A percentile compares a stretch with the other conserved stretches of the same genome.
Evolutionary conservation across 2,329 filamentous ascomycete genomes (phyloP).

Genomic region (Torrubiella hemipterigena): DNA sequence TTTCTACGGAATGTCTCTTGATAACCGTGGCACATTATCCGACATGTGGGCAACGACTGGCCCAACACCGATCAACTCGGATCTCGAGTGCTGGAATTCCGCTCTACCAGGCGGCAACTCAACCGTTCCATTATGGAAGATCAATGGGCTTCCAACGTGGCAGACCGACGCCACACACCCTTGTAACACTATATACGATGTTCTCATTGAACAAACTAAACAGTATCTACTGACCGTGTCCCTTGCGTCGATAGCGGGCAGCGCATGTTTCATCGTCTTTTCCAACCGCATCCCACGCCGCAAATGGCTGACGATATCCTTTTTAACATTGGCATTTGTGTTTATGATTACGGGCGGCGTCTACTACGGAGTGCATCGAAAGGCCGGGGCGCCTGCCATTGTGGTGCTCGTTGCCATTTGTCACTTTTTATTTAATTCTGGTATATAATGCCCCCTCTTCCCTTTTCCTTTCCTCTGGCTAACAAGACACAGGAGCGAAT

Average conservation of each 20-base stretch:
- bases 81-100: conserved; percentile 35
- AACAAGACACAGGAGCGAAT: conserved; percentile 35
- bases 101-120: conserved; percentile 28
- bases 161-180: conserved; percentile 35
- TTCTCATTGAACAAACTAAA: conserved; percentile 37
- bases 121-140: conserved; percentile 27
- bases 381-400: conserved; percentile 28
- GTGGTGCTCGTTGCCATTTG: conserved; percentile 39
- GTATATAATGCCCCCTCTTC: conserved; percentile 16
- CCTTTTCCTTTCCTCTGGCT: conserved; percentile 7
- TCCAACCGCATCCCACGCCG: conserved; percentile 35
- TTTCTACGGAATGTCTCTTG: conserved; percentile 43
- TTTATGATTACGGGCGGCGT: conserved; percentile 37
- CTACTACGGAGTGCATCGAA: conserved; percentile 34
- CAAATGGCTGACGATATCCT: conserved; percentile 36
- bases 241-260: conserved; percentile 36
- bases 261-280: conserved; percentile 33
- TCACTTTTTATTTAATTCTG: conserved; percentile 44
- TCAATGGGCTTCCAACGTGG: conserved; percentile 30
- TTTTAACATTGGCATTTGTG: conserved; percentile 30
- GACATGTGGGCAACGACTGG: conserved; percentile 28
- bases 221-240: conserved; percentile 41
- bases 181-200: conserved; percentile 39
- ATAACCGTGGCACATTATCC: conserved; percentile 28
- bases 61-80: conserved; percentile 19